Evolutionary conservation across 1,284 basidiomycete genomes (phyloP), one percentile per base, ranked within the genome.

Genomic region (Moesziomyces parantarcticus): DNA sequence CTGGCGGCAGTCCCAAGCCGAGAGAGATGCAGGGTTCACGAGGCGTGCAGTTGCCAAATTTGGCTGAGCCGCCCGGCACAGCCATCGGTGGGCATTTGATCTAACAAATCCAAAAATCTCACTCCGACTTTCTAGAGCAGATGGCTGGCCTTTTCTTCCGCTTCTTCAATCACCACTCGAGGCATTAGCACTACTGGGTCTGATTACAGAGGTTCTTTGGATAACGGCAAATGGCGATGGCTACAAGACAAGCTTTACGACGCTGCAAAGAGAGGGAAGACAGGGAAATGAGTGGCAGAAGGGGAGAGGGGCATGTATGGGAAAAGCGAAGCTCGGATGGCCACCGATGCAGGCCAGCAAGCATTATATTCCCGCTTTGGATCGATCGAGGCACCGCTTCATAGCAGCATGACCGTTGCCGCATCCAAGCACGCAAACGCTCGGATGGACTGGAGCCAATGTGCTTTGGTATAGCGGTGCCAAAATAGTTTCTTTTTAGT

Each of bases 291-390:
- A 21, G 47, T 21, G 5, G 50, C 9, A n/a, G n/a, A 5, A 22
- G 23, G 44, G 21, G 14, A n/a, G n/a, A n/a, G 6, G 14, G 36
- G 23, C 26, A 58, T 74, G 71, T 68, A 50, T 46, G 65, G 65
- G 61, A 61, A 74, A 69, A 74, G 65, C 71, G 71, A 74, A 74
- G 65, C 71, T 61, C 71, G 61, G 22, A 40, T 59, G 57, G 64
- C 58, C 64, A 66, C 47, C 21, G 51, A 46, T 44, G 32, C 61
- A 54, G 69, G 60, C 60, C 59, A 58, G 40, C 60, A 50, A 73
- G 70, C 70, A 73, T 73, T 73, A 73, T 73, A 68, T 64, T 68
- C 70, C 70, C 50, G 1, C n/a, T 49, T 59, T 41, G 21, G 23
- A 16, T 73, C 44, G 52, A 54, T 73, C 70, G 50, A 50, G 58